A percentile compares a stretch with the other conserved stretches of the same genome.
These are phyloP conservation scores for Boletus rufocinnamomeus DNA, from an alignment of 768 basidiomycete species.

Conservation along the genomic window DNA sequence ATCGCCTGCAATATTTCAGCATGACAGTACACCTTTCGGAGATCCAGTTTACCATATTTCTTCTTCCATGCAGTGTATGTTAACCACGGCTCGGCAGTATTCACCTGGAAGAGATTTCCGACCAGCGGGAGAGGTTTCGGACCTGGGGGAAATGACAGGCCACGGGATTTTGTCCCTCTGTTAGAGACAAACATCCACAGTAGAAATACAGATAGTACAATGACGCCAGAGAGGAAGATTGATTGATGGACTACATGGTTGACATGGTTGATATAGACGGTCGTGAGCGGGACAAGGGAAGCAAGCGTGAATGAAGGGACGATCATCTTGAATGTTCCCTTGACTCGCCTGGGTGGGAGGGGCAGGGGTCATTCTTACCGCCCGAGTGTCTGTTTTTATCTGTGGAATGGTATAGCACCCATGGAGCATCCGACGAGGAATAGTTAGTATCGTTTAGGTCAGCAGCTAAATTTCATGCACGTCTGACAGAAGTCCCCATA, in stretches of 20 bases:
- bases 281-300: constrained; percentile 8
- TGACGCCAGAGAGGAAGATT: too few relatives aligned
- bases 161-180: constrained; percentile 4
- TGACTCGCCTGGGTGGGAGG: neutral
- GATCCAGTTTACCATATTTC: constrained; percentile 30
- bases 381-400: too few relatives aligned
- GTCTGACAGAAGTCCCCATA: neutral
- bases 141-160: constrained; percentile 31
- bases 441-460: too few relatives aligned
- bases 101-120: constrained; percentile 31
- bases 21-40: neutral
- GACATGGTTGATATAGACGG: too few relatives aligned
- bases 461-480: neutral
- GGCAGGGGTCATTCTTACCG: too few relatives aligned
- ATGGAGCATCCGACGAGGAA: too few relatives aligned
- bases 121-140: constrained; percentile 34
- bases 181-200: constrained; percentile 3
- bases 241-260: too few relatives aligned
- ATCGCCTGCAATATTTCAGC: constrained; percentile 19
- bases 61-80: constrained; percentile 38
- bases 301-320: neutral
- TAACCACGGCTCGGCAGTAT: constrained; percentile 35
- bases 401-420: too few relatives aligned
- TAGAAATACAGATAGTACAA: too few relatives aligned
- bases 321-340: neutral